Conservation (phyloP, 495 filamentous ascomycete genomes). For the Penicillium desertorum region DNA sequence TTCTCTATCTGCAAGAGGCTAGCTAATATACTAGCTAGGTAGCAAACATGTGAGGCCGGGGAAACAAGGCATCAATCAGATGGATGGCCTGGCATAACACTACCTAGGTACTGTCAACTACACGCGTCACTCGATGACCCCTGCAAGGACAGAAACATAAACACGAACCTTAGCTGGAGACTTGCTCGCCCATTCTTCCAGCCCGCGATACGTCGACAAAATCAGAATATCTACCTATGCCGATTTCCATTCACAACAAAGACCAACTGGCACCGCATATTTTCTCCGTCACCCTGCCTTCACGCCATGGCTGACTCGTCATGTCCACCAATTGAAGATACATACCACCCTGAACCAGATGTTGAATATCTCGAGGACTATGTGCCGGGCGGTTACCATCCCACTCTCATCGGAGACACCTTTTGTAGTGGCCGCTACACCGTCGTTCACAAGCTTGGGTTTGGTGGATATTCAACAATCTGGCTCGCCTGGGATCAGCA, state of each 20-base stretch:
- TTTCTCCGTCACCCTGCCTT: background rate
- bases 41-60: too few relatives aligned
- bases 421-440: conserved; percentile 86
- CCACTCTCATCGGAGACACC: conserved; percentile 74
- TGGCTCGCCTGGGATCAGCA: conserved; percentile 56
- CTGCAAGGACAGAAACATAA: conserved; percentile 6
- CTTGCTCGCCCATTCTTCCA: conserved; percentile 2
- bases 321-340: conserved; percentile 10
- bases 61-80: too few relatives aligned
- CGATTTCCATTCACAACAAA: conserved; percentile 6
- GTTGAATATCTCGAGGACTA: conserved; percentile 30
- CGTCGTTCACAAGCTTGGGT: conserved; percentile 79
- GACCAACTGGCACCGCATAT: background rate
- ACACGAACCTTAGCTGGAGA: conserved; percentile 2
- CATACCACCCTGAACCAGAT: conserved; percentile 24
- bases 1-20: too few relatives aligned
- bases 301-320: conserved; percentile 4
- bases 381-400: conserved; percentile 71
- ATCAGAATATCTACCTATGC: background rate
- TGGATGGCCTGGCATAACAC: too few relatives aligned
- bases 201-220: background rate
- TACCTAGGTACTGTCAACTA: too few relatives aligned
- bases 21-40: too few relatives aligned
- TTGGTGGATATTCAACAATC: conserved; percentile 85
- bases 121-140: conserved; percentile 1